phyloP scores from a whole-genome alignment of 78 protist genomes.

The Pigoraptor vietnamica region DNA sequence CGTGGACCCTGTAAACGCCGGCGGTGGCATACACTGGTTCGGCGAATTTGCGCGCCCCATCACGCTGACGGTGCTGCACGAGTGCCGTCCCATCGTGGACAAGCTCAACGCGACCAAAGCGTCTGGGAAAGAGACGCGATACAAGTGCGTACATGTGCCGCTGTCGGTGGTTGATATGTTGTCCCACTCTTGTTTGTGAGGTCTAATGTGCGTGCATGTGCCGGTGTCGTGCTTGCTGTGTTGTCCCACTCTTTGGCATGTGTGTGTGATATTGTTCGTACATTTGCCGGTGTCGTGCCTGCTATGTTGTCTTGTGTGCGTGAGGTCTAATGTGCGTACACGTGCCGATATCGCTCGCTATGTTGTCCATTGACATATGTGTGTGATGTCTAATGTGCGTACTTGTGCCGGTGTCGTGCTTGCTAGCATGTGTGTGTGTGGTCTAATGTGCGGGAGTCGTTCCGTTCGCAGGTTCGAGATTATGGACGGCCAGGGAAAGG shows the following conservation, averaged over 20 bases:
- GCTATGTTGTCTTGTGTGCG: background rate
- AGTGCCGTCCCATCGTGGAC: background rate
- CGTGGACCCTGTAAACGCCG: too few species aligned
- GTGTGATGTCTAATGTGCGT: background rate
- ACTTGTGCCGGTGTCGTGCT: background rate
- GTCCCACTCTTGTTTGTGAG: too few species aligned
- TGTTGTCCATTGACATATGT: background rate
- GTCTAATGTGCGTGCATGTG: too few species aligned
- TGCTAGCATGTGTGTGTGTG: too few species aligned
- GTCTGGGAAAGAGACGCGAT: background rate
- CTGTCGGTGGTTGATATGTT: background rate
- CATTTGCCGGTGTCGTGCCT: background rate
- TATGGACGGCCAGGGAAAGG: constrained; percentile 42
- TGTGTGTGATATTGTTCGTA: background rate
- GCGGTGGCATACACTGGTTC: background rate
- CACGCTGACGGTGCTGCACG: background rate
- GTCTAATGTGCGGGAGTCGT: background rate
- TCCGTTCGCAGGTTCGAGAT: constrained; percentile 19
- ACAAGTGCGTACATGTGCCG: background rate
- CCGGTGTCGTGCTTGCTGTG: background rate
- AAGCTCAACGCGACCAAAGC: background rate
- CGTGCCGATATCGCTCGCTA: too few species aligned
- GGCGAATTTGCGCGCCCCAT: background rate
- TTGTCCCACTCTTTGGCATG: background rate
- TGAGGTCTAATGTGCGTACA: too few species aligned